These are phyloP conservation scores for Blastomyces percursus DNA, from an alignment of 2,329 filamentous ascomycete genomes.

Conservation along the genomic window DNA sequence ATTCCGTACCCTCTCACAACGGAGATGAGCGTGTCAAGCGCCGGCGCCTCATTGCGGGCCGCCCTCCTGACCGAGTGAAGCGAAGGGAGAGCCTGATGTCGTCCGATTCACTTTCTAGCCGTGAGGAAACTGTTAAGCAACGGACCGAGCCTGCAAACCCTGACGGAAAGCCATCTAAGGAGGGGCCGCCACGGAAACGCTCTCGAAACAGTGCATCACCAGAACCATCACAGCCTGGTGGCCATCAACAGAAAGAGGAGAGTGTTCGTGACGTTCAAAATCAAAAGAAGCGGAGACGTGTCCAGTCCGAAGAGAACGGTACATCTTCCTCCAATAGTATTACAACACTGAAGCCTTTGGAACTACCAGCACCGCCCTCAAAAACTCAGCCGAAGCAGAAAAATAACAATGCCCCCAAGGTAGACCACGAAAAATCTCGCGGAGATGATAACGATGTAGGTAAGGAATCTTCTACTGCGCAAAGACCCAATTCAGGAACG, in stretches of 20 bases:
- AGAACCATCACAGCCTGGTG: conserved; percentile 28
- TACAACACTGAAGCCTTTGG: conserved; percentile 20
- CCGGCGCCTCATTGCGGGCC: conserved; percentile 32
- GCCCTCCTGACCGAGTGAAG: conserved; percentile 27
- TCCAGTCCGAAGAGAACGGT: conserved; percentile 30
- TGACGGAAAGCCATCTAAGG: conserved; percentile 14
- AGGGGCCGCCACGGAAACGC: conserved; percentile 27
- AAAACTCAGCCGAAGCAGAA: conserved; percentile 17
- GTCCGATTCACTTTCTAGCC: conserved; percentile 31
- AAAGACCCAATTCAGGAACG: conserved; percentile 15
- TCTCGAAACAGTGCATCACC: conserved; percentile 34
- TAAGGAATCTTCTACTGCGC: conserved; percentile 11
- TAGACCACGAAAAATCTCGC: conserved; percentile 14
- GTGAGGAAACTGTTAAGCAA: conserved; percentile 27
- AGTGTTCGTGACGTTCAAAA: conserved; percentile 26
- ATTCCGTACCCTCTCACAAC: conserved; percentile 19
- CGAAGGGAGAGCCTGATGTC: conserved; percentile 29
- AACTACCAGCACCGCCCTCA: conserved; percentile 11
- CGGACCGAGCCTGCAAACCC: conserved; percentile 23
- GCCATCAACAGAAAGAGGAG: conserved; percentile 23
- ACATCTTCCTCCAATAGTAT: conserved; percentile 24
- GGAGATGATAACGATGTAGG: conserved; percentile 11
- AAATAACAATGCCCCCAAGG: conserved; percentile 15
- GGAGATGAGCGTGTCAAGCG: conserved; percentile 30
- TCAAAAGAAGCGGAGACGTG: conserved; percentile 35